Percentiles rank a stretch among this genome's conserved stretches.
Evolutionary conservation across 305 asterid genomes (phyloP).

Genomic region (Fraxinus platypoda): DNA sequence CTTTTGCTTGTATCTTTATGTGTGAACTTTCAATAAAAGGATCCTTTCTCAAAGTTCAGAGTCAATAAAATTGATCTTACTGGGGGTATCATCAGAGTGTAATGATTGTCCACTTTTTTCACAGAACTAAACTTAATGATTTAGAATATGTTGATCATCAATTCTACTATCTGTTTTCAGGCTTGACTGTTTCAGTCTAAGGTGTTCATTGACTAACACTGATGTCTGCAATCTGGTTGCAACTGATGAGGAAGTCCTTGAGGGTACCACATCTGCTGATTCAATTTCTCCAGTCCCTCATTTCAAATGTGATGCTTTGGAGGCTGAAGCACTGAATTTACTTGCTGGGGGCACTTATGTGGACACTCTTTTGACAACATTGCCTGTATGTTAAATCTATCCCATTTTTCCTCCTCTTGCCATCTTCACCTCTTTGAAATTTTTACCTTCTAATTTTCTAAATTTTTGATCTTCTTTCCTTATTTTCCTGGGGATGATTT

Average conservation of each 20-base stretch:
- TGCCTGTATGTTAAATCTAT: constrained; percentile 57
- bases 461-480: constrained; percentile 18
- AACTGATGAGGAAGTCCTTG: constrained; percentile 50
- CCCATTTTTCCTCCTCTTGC: background rate
- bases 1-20: too few relatives aligned
- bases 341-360: constrained; percentile 56
- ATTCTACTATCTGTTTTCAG: constrained; percentile 40
- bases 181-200: constrained; percentile 39
- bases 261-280: constrained; percentile 40
- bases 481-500: constrained; percentile 18
- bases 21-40: too few relatives aligned
- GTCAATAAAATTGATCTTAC: too few relatives aligned
- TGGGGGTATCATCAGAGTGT: background rate
- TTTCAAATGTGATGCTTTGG: constrained; percentile 59
- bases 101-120: background rate
- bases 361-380: constrained; percentile 67
- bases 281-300: constrained; percentile 57
- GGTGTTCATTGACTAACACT: constrained; percentile 59
- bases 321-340: constrained; percentile 60
- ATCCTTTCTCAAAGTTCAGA: too few relatives aligned
- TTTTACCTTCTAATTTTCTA: constrained; percentile 13
- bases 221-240: constrained; percentile 53
- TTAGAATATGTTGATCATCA: constrained; percentile 15
- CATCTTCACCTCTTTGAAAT: constrained; percentile 11
- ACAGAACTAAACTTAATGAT: background rate